These are phyloP conservation scores for Cytospora paraplurivora DNA, from an alignment of 2,329 filamentous ascomycete genomes.

Conservation along the genomic window DNA sequence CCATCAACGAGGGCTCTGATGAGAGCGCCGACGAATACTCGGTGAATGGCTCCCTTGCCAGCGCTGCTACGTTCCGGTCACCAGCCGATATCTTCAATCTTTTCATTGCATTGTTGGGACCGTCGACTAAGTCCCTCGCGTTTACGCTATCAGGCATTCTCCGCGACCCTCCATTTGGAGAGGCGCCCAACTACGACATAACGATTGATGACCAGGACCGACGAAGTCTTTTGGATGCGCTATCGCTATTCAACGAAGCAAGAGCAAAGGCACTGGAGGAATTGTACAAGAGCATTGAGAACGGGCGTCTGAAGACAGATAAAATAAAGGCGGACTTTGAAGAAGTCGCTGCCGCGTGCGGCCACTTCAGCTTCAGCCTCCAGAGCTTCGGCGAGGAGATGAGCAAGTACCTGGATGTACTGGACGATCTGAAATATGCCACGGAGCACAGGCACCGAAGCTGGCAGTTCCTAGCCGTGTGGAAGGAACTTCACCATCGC, in stretches of 20 bases:
- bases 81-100: slow-evolving; percentile 87
- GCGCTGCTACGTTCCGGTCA: slow-evolving; percentile 50
- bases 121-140: slow-evolving; percentile 94
- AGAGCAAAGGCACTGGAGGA: slow-evolving; percentile 74
- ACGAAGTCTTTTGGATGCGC: slow-evolving; percentile 76
- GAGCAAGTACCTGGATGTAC: slow-evolving; percentile 75
- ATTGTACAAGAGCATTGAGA: slow-evolving; percentile 78
- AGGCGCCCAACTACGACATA: slow-evolving; percentile 67
- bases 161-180: slow-evolving; percentile 80
- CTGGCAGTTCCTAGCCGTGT: slow-evolving; percentile 88
- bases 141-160: slow-evolving; percentile 88
- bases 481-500: slow-evolving; percentile 46
- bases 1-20: slow-evolving; percentile 65
- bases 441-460: slow-evolving; percentile 63
- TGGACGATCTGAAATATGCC: slow-evolving; percentile 81
- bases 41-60: slow-evolving; percentile 26
- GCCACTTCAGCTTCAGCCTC: slow-evolving; percentile 91
- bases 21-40: slow-evolving; percentile 54
- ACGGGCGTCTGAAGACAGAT: slow-evolving; percentile 67
- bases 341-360: slow-evolving; percentile 95
- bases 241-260: slow-evolving; percentile 75
- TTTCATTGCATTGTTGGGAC: slow-evolving; percentile 86
- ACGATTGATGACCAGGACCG: slow-evolving; percentile 78
- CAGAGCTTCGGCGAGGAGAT: slow-evolving; percentile 91
- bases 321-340: slow-evolving; percentile 91